These are phyloP conservation scores for Rhododendron henanense DNA, from an alignment of 148 eudicot species.

Conservation along the genomic window DNA sequence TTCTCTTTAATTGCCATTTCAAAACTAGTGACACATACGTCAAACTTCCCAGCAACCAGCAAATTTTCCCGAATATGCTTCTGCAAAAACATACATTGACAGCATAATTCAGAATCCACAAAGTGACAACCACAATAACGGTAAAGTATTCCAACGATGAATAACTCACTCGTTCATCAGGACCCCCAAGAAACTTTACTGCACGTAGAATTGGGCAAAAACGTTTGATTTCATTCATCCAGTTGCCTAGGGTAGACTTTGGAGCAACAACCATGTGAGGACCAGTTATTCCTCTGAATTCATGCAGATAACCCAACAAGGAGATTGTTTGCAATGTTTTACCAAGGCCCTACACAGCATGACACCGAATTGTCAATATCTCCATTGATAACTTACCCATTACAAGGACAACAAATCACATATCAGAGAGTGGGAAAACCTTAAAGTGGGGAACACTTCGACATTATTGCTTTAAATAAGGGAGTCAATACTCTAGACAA, in stretches of 20 bases:
- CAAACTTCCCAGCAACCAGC: slow-evolving; percentile 95
- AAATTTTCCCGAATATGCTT: slow-evolving; percentile 79
- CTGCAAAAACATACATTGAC: slow-evolving; percentile 32
- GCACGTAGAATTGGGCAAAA: slow-evolving; percentile 91
- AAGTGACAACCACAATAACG: not conserved
- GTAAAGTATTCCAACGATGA: not conserved
- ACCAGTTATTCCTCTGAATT: slow-evolving; percentile 93
- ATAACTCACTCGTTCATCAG: slow-evolving; percentile 81
- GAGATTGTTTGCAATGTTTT: slow-evolving; percentile 99
- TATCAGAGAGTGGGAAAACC: not conserved
- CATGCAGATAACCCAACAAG: slow-evolving; percentile 86
- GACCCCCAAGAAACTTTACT: slow-evolving; percentile 87
- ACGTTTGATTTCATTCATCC: slow-evolving; percentile 99
- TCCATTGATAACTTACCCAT: not conserved
- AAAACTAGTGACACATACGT: slow-evolving; percentile 97
- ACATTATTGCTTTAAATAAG: not conserved
- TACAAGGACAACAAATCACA: not conserved
- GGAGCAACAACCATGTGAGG: slow-evolving; percentile 99
- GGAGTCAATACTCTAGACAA: not conserved
- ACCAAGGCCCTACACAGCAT: slow-evolving; percentile 72
- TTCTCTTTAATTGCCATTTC: slow-evolving; percentile 99
- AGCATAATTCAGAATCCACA: not conserved
- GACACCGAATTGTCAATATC: not conserved
- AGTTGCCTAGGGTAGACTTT: slow-evolving; percentile 95
- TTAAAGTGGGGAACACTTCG: not conserved